A percentile compares a stretch with the other conserved stretches of the same genome.
Conservation (phyloP, 2,329 filamentous ascomycete species). For the Fonsecaea multimorphosa region DNA sequence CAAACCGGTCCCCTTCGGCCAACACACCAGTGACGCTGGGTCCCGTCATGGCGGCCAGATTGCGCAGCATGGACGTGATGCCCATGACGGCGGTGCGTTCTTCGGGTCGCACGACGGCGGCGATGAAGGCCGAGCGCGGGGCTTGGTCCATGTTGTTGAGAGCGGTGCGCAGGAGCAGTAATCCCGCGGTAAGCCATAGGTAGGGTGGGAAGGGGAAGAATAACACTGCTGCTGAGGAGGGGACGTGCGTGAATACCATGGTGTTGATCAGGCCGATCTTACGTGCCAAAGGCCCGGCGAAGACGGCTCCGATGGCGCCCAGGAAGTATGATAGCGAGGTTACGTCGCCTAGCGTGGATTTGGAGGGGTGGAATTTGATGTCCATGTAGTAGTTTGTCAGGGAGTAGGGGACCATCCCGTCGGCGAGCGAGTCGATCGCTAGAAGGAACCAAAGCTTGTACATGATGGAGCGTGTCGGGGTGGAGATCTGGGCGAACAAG, state of each 20-base stretch:
- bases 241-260: conserved; percentile 68
- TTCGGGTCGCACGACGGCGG: conserved; percentile 67
- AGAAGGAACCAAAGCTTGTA: conserved; percentile 70
- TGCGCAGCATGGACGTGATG: conserved; percentile 67
- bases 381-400: conserved; percentile 66
- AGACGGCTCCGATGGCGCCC: conserved; percentile 60
- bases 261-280: conserved; percentile 68
- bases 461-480: conserved; percentile 64
- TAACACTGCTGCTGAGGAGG: conserved; percentile 66
- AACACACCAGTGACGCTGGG: conserved; percentile 63
- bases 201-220: conserved; percentile 63
- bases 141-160: conserved; percentile 74
- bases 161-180: conserved; percentile 65
- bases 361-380: conserved; percentile 60
- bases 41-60: conserved; percentile 62
- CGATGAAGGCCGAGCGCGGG: conserved; percentile 69
- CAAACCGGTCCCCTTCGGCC: conserved; percentile 61
- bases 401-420: conserved; percentile 68
- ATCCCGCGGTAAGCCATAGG: conserved; percentile 59
- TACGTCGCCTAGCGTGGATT: conserved; percentile 66
- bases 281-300: conserved; percentile 64
- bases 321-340: conserved; percentile 62
- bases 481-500: conserved; percentile 61
- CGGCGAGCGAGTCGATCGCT: conserved; percentile 67
- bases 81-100: conserved; percentile 75